These are phyloP conservation scores for Leucocoprinus birnbaumii DNA, from an alignment of 768 basidiomycete species.

Conservation along the genomic window DNA sequence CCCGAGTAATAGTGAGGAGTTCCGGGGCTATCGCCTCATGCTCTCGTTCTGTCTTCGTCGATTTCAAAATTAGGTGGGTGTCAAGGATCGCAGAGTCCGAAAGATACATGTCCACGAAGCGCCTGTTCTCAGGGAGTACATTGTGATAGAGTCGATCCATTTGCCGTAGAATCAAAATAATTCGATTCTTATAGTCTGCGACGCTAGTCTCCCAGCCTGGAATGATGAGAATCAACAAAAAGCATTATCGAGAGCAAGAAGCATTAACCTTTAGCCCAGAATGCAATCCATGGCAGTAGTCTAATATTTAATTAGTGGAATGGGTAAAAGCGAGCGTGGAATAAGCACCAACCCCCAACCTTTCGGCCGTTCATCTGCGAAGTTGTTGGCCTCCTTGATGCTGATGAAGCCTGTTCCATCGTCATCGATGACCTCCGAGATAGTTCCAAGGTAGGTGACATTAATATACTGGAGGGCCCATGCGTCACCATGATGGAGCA, in stretches of 20 bases:
- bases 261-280: conserved; percentile 22
- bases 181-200: conserved; percentile 15
- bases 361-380: conserved; percentile 25
- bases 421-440: conserved; percentile 39
- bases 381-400: conserved; percentile 30
- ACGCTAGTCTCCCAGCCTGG: conserved; percentile 18
- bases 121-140: conserved; percentile 16
- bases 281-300: conserved; percentile 23
- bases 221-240: neutral
- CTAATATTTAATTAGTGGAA: conserved; percentile 4
- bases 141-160: conserved; percentile 12
- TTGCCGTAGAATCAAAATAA: conserved; percentile 16
- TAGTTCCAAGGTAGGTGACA: conserved; percentile 25
- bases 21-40: conserved; percentile 6
- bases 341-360: conserved; percentile 22
- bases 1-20: conserved; percentile 8
- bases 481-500: conserved; percentile 11
- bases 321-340: neutral
- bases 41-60: conserved; percentile 13
- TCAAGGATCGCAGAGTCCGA: neutral
- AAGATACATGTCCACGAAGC: conserved; percentile 15
- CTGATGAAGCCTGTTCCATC: conserved; percentile 37
- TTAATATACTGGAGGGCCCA: conserved; percentile 35
- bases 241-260: neutral
- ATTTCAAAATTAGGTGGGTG: conserved; percentile 17